Evolutionary conservation across 306 rosid species (phyloP), one percentile per base, ranked within the genome.

Genomic region (Carpinus viminea): DNA sequence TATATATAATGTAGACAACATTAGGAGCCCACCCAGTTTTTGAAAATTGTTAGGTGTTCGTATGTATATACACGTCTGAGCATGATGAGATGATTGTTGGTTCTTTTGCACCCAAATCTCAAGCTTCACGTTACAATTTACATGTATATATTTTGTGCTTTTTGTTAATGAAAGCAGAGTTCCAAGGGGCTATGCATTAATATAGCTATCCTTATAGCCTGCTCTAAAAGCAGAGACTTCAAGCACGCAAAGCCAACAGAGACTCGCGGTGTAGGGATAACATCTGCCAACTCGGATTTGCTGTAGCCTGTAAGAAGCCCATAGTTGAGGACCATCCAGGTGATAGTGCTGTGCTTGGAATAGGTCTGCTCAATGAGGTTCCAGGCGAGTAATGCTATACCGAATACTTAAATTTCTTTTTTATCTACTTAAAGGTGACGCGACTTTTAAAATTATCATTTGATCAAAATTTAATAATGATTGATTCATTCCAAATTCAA

Each of bases 1-100:
- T 54, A 64, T 54, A 69, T 54, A 69, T 54, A 69, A 78, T 76
- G 75, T 87, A 87, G 87, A 79, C 81, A 85, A 68, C 68, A 68
- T 56, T 74, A 81, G 84, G 54, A 80, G 74, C 76, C 68, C 15
- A 5, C 41, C 41, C 56, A 4, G 4, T 31, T 70, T 71, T 48
- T 68, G 80, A 81, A 20, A 57, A 65, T 50, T 71, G 28, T 52
- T 81, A 78, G 83, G 72, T 45, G 65, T 38, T 74, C 68, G 83
- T 83, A 18, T 85, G 66, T 74, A 78, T 70, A 80, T 66, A 66
- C 15, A 64, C 10, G 71, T 65, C 50, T 65, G 50, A 26, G 50
- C 47, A 65, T 41, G 51, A 66, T 66, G 71, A 36, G 6, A 41
- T 34, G 47, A 12, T 66, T 17, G 51, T 66, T 66, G 24, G 50